A percentile compares a stretch with the other conserved stretches of the same genome.
These are phyloP conservation scores for Pelargonium myrrhifolium DNA, from an alignment of 441 rosid species.

Conservation along the genomic window DNA sequence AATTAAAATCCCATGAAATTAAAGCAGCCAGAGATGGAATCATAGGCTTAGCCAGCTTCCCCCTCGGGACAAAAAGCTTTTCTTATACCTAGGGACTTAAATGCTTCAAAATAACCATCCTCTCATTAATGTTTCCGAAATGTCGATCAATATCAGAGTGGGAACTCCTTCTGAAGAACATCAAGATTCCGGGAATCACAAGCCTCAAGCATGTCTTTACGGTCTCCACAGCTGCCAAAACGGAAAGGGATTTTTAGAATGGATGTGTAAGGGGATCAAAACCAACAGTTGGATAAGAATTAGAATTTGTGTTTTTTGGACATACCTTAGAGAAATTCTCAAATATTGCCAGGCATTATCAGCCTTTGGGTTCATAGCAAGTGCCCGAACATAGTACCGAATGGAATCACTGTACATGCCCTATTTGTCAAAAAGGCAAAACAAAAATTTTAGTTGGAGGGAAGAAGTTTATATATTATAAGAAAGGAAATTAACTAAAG, in stretches of 20 bases:
- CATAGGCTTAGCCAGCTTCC: background rate
- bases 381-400: constrained; percentile 90
- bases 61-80: background rate
- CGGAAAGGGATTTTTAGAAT: background rate
- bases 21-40: background rate
- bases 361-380: constrained; percentile 96
- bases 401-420: constrained; percentile 84
- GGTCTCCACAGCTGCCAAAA: constrained; percentile 67
- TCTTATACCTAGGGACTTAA: background rate
- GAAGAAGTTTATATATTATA: background rate
- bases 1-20: background rate
- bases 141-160: constrained; percentile 32
- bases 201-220: constrained; percentile 79
- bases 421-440: constrained; percentile 26
- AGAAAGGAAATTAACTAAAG: background rate
- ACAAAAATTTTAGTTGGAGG: background rate
- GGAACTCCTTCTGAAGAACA: constrained; percentile 78
- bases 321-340: constrained; percentile 82
- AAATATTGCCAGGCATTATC: constrained; percentile 98
- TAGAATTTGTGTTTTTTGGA: background rate
- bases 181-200: constrained; percentile 89
- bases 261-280: background rate
- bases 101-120: background rate
- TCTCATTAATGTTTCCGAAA: background rate
- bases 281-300: background rate